A percentile compares a stretch with the other conserved stretches of the same genome.
phyloP scores from a whole-genome alignment of 768 basidiomycete species.

The Pleurotus eryngii region DNA sequence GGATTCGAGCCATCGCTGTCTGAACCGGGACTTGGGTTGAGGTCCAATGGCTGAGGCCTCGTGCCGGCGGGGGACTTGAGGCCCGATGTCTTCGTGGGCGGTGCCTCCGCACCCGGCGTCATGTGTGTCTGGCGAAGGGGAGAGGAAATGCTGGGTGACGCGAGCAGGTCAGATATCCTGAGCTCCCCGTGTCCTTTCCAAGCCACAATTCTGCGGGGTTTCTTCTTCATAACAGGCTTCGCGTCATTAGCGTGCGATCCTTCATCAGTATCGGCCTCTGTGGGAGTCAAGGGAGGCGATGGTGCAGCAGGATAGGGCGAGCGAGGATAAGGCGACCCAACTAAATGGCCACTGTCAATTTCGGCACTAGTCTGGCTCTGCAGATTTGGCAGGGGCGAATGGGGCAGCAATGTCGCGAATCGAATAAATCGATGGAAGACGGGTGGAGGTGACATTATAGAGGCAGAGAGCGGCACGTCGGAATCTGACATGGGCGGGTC shows the following conservation, averaged over 20 bases:
- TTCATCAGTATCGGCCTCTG: conserved; percentile 7
- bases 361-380: conserved; percentile 6
- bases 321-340: conserved; percentile 28
- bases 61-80: conserved; percentile 17
- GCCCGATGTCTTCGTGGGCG: conserved; percentile 23
- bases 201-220: background rate
- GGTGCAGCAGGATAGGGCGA: conserved; percentile 39
- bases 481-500: conserved; percentile 9
- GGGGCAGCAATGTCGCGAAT: conserved; percentile 4
- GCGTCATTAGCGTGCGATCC: conserved; percentile 6
- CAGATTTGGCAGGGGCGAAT: conserved; percentile 9
- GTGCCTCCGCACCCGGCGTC: conserved; percentile 20
- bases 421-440: conserved; percentile 5
- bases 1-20: conserved; percentile 7
- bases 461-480: background rate
- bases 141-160: conserved; percentile 16
- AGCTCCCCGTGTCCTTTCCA: conserved; percentile 7
- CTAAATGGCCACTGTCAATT: background rate
- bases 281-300: background rate
- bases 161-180: conserved; percentile 9
- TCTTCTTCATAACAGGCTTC: conserved; percentile 9
- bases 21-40: conserved; percentile 1
- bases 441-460: background rate
- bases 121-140: conserved; percentile 14
- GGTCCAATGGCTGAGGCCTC: conserved; percentile 23